phyloP scores from a whole-genome alignment of 139 green algal genomes.

The Picochlorum sp. region DNA sequence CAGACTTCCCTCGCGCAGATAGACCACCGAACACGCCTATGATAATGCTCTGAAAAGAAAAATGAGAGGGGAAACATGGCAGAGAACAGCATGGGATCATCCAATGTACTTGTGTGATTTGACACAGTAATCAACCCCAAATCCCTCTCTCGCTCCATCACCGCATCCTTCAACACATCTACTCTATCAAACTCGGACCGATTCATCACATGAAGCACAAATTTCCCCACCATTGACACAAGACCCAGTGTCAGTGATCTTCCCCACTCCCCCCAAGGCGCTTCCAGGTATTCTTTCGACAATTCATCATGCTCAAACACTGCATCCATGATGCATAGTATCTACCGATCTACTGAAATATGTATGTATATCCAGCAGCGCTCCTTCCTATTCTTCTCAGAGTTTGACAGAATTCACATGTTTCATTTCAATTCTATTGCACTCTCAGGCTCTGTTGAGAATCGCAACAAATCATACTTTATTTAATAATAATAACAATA shows the following conservation, averaged over 20 bases:
- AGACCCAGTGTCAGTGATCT: slow-evolving; percentile 41
- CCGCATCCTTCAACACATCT: slow-evolving; percentile 19
- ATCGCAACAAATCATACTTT: too few relatives aligned
- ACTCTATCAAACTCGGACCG: slow-evolving; percentile 21
- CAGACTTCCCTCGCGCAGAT: slow-evolving; percentile 80
- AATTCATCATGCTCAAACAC: slow-evolving; percentile 25
- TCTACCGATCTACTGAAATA: background rate
- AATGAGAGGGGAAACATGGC: slow-evolving; percentile 59
- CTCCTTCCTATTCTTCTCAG: background rate
- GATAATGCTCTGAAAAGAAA: slow-evolving; percentile 60
- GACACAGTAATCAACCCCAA: slow-evolving; percentile 57
- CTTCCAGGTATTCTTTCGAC: slow-evolving; percentile 5
- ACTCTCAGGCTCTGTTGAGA: too few relatives aligned
- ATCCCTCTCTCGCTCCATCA: slow-evolving; percentile 19
- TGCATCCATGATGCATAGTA: slow-evolving; percentile 15
- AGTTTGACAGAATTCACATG: background rate
- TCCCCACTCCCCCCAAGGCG: slow-evolving; percentile 55
- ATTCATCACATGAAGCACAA: slow-evolving; percentile 49
- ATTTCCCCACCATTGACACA: slow-evolving; percentile 42
- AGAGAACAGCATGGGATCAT: slow-evolving; percentile 71
- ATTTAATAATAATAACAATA: too few relatives aligned
- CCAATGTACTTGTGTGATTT: slow-evolving; percentile 83
- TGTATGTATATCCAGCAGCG: background rate
- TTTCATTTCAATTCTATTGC: too few relatives aligned
- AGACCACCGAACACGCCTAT: slow-evolving; percentile 59